phyloP scores from a whole-genome alignment of 169 alveolate species.

The Plasmodium gallinaceum region DNA sequence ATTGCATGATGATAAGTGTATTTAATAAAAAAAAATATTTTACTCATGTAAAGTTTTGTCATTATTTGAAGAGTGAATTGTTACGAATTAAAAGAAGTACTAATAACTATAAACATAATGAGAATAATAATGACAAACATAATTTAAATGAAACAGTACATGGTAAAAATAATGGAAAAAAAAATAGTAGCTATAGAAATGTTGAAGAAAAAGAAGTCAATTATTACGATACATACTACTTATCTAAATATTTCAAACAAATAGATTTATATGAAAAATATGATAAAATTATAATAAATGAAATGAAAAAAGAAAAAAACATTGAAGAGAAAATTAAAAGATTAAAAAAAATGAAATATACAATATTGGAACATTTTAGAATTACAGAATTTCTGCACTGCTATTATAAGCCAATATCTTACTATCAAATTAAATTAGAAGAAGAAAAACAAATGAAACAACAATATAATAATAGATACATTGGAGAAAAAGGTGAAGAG shows the following conservation, averaged over 20 bases:
- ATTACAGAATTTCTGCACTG: conserved; percentile 61
- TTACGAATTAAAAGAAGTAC: background rate
- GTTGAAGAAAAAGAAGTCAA: background rate
- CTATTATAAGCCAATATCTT: conserved; percentile 65
- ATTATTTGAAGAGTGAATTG: conserved; percentile 9
- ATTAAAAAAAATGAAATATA: conserved; percentile 27
- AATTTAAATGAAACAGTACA: background rate
- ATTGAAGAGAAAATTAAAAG: conserved; percentile 22
- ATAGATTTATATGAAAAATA: conserved; percentile 60
- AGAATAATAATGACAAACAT: background rate
- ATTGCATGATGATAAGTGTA: conserved; percentile 11
- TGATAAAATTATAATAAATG: conserved; percentile 39
- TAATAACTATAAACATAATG: background rate
- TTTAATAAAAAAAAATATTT: background rate
- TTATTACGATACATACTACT: background rate
- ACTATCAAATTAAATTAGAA: conserved; percentile 52
- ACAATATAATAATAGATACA: background rate
- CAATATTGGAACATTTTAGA: conserved; percentile 49
- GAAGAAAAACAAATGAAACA: conserved; percentile 39
- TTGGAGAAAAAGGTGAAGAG: background rate
- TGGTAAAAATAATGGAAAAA: background rate
- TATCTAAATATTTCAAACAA: conserved; percentile 2
- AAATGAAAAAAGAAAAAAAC: conserved; percentile 8
- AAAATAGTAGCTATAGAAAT: too few species aligned
- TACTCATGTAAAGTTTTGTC: conserved; percentile 21